Evolutionary conservation across 1,284 basidiomycete genomes (phyloP).

Genomic region (Schizophyllum amplum): DNA sequence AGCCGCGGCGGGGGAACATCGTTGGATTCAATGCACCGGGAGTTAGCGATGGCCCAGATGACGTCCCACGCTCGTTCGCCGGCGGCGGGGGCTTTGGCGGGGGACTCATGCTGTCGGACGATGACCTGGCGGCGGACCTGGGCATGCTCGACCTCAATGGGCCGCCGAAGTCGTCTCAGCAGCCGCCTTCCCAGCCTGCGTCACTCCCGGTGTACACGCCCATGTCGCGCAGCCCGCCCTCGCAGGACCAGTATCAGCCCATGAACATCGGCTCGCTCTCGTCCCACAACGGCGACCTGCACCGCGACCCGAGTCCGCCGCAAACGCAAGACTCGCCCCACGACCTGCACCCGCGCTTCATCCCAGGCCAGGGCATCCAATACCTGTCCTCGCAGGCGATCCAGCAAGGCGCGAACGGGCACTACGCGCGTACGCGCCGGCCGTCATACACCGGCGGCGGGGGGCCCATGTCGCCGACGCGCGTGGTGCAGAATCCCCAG

Average conservation of each 20-base stretch:
- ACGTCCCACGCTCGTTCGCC: neutral
- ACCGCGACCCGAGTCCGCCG: constrained; percentile 16
- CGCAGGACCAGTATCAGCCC: neutral
- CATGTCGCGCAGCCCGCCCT: constrained; percentile 48
- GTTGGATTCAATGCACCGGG: constrained; percentile 61
- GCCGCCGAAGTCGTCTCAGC: constrained; percentile 27
- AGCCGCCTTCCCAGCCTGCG: constrained; percentile 47
- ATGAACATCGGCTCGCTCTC: constrained; percentile 10
- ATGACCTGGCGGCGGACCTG: constrained; percentile 54
- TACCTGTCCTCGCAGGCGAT: constrained; percentile 37
- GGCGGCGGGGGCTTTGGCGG: constrained; percentile 29
- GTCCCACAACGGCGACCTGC: constrained; percentile 23
- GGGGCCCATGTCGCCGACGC: neutral
- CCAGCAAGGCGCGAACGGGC: constrained; percentile 14
- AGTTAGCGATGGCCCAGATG: constrained; percentile 7
- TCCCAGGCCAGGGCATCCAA: constrained; percentile 58
- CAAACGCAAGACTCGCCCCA: constrained; percentile 17
- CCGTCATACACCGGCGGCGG: constrained; percentile 25
- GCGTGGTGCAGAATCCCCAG: constrained; percentile 28
- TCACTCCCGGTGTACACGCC: constrained; percentile 66
- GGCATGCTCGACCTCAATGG: constrained; percentile 55
- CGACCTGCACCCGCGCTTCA: constrained; percentile 46
- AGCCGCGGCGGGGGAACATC: constrained; percentile 57
- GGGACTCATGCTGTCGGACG: constrained; percentile 65
- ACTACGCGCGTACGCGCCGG: constrained; percentile 29